Evolutionary conservation across 2,329 filamentous ascomycete species (phyloP).

Genomic region (Xylariaceae sp.): DNA sequence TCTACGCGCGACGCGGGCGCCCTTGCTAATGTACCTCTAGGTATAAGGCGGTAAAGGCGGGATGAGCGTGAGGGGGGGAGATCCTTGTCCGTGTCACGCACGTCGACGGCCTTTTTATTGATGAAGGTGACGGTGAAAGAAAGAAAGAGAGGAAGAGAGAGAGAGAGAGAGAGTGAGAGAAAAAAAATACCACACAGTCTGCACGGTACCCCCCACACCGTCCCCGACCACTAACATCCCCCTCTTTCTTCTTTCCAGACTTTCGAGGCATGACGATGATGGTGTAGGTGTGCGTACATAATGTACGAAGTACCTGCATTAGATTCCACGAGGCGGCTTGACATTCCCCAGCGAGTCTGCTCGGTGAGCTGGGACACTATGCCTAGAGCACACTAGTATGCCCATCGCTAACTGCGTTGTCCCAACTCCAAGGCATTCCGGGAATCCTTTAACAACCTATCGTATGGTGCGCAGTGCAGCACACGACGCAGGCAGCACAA

Average conservation of each 20-base stretch:
- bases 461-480: no score
- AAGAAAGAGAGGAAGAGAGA: no score
- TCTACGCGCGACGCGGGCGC: background rate
- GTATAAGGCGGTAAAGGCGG: slow-evolving; percentile 17
- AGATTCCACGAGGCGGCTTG: slow-evolving; percentile 26
- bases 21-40: background rate
- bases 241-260: background rate
- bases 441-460: background rate
- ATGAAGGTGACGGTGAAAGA: slow-evolving; percentile 12
- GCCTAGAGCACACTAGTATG: background rate
- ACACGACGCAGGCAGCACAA: no score
- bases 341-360: slow-evolving; percentile 21
- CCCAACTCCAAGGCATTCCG: background rate
- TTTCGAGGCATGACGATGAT: background rate
- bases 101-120: background rate
- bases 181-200: slow-evolving; percentile 15
- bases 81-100: slow-evolving; percentile 10
- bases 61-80: slow-evolving; percentile 2
- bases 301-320: slow-evolving; percentile 30
- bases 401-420: background rate
- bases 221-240: background rate
- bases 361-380: slow-evolving; percentile 24
- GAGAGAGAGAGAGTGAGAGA: no score
- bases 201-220: slow-evolving; percentile 2
- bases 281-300: background rate